A percentile compares a stretch with the other conserved stretches of the same genome.
Evolutionary conservation across 768 basidiomycete species (phyloP).

Genomic region (Termitomyces eurrhizus): DNA sequence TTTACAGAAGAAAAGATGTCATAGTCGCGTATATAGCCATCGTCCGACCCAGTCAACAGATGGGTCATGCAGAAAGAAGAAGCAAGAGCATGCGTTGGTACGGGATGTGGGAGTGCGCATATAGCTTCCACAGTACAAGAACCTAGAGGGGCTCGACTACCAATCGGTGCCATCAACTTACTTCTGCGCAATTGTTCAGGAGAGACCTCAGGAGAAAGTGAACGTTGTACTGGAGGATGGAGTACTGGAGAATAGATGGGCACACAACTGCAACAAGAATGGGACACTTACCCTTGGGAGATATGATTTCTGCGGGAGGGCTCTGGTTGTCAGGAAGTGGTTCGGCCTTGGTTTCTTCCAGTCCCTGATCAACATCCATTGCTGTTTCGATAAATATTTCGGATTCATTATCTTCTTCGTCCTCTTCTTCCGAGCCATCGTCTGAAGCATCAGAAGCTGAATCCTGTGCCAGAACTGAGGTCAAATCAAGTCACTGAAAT

Average conservation of each 20-base stretch:
- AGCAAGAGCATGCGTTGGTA: constrained; percentile 84
- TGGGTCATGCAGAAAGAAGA: constrained; percentile 85
- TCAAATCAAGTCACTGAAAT: background rate
- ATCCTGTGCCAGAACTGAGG: constrained; percentile 35
- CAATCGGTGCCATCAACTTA: constrained; percentile 31
- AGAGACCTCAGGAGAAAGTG: constrained; percentile 36
- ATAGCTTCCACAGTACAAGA: constrained; percentile 88
- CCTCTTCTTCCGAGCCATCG: constrained; percentile 44
- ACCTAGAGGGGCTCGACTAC: constrained; percentile 36
- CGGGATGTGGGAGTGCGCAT: constrained; percentile 87
- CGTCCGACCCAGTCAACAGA: constrained; percentile 86
- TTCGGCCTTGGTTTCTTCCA: constrained; percentile 15
- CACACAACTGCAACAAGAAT: background rate
- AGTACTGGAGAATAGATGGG: constrained; percentile 12
- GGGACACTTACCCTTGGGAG: constrained; percentile 11
- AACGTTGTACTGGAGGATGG: constrained; percentile 21
- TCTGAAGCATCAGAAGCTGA: constrained; percentile 60
- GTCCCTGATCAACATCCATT: constrained; percentile 22
- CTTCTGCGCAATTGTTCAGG: constrained; percentile 49
- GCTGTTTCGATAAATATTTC: constrained; percentile 23
- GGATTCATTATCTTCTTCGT: constrained; percentile 40
- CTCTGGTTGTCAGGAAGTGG: constrained; percentile 14
- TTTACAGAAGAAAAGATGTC: constrained; percentile 89
- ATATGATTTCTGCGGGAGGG: constrained; percentile 7
- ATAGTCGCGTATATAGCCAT: constrained; percentile 91